phyloP scores from a whole-genome alignment of 1,139 yeast genomes.

The Candida sp. region DNA sequence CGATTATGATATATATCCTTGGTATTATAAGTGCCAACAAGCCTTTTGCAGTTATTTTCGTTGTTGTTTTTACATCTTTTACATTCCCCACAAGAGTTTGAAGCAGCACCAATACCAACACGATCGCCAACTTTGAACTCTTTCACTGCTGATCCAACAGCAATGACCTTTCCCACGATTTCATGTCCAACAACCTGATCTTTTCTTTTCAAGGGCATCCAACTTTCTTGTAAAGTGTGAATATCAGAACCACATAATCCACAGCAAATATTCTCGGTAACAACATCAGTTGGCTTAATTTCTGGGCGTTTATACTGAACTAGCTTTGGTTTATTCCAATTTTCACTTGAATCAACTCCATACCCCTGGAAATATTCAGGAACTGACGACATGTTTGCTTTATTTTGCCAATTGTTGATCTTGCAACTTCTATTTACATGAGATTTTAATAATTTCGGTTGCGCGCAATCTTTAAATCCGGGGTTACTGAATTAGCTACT shows the following conservation, averaged over 20 bases:
- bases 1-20: constrained; percentile 27
- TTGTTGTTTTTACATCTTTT: constrained; percentile 39
- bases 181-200: constrained; percentile 44
- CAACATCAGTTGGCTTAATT: constrained; percentile 38
- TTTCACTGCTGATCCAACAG: constrained; percentile 46
- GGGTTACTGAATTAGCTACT: no score
- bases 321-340: constrained; percentile 43
- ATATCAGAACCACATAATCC: constrained; percentile 64
- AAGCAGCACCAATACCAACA: constrained; percentile 61
- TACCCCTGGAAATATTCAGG: constrained; percentile 43
- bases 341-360: constrained; percentile 31
- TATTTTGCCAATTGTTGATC: no score
- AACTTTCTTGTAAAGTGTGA: constrained; percentile 45
- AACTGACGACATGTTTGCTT: constrained; percentile 5
- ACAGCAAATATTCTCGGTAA: constrained; percentile 44
- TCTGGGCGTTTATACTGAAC: constrained; percentile 38
- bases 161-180: constrained; percentile 51
- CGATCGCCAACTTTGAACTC: constrained; percentile 51
- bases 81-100: constrained; percentile 48
- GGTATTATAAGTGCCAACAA: constrained; percentile 43
- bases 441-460: no score
- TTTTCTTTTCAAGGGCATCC: constrained; percentile 26
- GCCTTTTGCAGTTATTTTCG: constrained; percentile 47
- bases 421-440: no score
- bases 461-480: no score